Evolutionary conservation across 805 yeast genomes (phyloP).

Genomic region (Candida quercuum): DNA sequence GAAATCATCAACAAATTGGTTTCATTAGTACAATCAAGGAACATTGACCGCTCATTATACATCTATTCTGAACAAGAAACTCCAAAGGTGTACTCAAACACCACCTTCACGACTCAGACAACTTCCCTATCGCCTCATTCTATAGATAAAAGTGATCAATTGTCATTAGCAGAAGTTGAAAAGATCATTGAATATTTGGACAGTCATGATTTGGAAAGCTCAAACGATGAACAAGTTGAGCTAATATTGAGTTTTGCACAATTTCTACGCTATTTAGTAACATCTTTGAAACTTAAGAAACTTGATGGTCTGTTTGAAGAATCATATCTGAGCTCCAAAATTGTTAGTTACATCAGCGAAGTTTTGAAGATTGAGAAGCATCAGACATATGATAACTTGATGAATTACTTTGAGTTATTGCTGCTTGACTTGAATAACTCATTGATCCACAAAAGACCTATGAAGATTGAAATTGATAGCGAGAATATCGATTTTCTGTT

Average conservation of each 20-base stretch:
- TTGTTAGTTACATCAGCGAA: neutral
- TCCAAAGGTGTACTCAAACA: neutral
- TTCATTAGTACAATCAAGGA: neutral
- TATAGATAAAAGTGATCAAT: neutral
- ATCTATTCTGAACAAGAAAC: conserved; percentile 8
- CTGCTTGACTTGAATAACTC: conserved; percentile 18
- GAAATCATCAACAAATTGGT: conserved; percentile 10
- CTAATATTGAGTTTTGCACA: conserved; percentile 2
- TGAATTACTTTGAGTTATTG: conserved; percentile 17
- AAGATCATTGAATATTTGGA: conserved; percentile 7
- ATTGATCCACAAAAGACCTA: conserved; percentile 6
- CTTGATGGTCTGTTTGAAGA: conserved; percentile 6
- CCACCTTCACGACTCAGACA: neutral
- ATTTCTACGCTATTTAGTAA: conserved; percentile 6
- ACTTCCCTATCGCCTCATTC: neutral
- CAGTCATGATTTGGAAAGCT: neutral
- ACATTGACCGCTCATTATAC: conserved; percentile 4
- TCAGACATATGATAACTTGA: conserved; percentile 16
- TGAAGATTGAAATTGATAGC: conserved; percentile 5
- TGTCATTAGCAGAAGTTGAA: conserved; percentile 7
- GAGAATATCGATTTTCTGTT: conserved; percentile 8
- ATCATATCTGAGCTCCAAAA: conserved; percentile 1
- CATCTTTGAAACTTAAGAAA: conserved; percentile 6
- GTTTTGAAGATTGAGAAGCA: conserved; percentile 5
- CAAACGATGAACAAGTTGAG: neutral